Base-by-base conservation (phyloP, 371 early-diverging fungal genomes). In the Saksenaea oblongispora region DNA sequence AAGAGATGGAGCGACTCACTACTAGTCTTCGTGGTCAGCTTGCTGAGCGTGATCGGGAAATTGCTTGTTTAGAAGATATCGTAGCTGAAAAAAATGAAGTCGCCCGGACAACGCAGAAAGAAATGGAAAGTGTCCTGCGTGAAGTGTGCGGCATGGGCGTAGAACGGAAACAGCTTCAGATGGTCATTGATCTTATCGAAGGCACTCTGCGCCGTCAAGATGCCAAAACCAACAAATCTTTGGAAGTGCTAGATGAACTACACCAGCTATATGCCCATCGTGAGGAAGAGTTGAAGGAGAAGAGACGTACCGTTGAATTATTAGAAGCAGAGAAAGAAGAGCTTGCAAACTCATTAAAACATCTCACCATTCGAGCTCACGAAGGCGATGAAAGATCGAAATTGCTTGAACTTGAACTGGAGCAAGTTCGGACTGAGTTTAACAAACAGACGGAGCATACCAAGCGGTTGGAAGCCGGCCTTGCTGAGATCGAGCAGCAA, bases 111-210 rank as follows among this genome's bases (percentile, higher is more conserved):
- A 65, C 73, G 56, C 68, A 76, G 31, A 56, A 53, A n/a, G 62
- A 79, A 27, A 37, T 79, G 5, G 68, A 73, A 7, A 53, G 36
- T 10, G 56, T 79, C 10, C 57, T 76, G 13, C 66, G 67, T 18
- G 76, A 82, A 34, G 58, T 78, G 1, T 59, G 59, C 28, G 65
- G 59, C 15, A 72, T 79, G 55, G 71, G 74, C 9, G 51, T 60
- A 10, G 80, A 78, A 53, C 67, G 71, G 36, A 72, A 73, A 34
- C 69, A 76, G n/a, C 56, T 79, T 3, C 67, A 73, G n/a, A 44
- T 67, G 27, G 66, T 76, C 1, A 70, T 79, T 58, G 53, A 60
- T 1, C 62, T 71, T 28, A 58, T 79, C 56, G 79, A 82, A 61
- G 62, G 65, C 7, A 68, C 72, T 3, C 28, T 82, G 31, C 68